Base-by-base conservation (phyloP, 2,329 filamentous ascomycete species). In the Diaporthe ilicicola region DNA sequence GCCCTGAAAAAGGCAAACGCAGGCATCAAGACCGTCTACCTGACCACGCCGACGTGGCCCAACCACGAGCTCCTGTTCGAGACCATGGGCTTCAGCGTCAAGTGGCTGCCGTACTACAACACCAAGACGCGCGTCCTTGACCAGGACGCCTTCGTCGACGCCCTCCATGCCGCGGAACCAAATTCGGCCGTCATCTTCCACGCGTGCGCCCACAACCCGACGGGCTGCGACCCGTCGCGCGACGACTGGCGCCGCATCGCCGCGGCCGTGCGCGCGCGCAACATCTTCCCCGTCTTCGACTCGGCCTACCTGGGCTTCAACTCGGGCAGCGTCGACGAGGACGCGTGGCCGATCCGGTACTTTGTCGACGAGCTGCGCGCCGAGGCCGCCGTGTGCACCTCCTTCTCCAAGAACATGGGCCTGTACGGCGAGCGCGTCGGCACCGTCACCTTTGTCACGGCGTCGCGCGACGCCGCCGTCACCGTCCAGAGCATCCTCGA, bases 371-470 rank as follows among this genome's bases (percentile, higher is more conserved):
- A 79, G 32, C 74, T 81, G 9, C 75, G 76, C 1, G 76, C 85
- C 70, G 88, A 90, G 77, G 83, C 88, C 5, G 85, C 86, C 65
- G 80, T 91, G 3, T 87, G 87, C 61, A 83, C 89, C 77, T 91
- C 89, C 0, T 91, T 90, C 74, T 87, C 89, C 2, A 91, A 91
- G 81, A 89, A 86, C 77, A 88, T 90, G 78, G 82, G 82, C 1
- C 73, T 84, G 0, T 84, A 84, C 67, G 82, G 82, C 70, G 80
- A 82, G 67, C 75, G 80, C 2, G 75, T 79, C 10, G 81, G 81
- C 0, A 73, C 78, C 2, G 77, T 77, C 2, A 73, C 75, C 0
- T 76, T 81, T 1, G 76, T 80, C 0, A 75, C 77, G 1, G 69
- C 34, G 1, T 75, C 76, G 0, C 61, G 73, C 0, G 74, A 74